These are phyloP conservation scores for Fusarium goolgardi DNA, from an alignment of 2,329 filamentous ascomycete genomes.

Conservation along the genomic window DNA sequence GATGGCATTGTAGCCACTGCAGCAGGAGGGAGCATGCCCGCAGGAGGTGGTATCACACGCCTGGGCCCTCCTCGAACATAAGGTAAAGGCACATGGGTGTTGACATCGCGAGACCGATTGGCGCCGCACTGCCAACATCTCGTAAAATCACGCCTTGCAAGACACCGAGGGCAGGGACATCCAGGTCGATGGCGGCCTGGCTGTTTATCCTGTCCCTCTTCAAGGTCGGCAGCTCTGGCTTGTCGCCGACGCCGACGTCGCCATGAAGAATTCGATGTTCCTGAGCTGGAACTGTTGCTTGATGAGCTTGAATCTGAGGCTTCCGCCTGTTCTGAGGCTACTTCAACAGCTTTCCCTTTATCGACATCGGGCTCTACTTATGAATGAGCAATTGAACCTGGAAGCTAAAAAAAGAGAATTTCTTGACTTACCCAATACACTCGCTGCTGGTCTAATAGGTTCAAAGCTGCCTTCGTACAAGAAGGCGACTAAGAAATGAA, in stretches of 20 bases:
- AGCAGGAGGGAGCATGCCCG: conserved; percentile 5
- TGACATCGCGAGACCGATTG: conserved; percentile 28
- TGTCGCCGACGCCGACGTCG: conserved; percentile 34
- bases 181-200: conserved; percentile 58
- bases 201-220: conserved; percentile 54
- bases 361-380: conserved; percentile 46
- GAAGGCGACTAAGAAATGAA: conserved; percentile 64
- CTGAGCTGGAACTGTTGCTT: conserved; percentile 41
- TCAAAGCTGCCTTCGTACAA: conserved; percentile 61
- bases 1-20: conserved; percentile 4
- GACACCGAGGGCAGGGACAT: conserved; percentile 58
- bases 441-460: conserved; percentile 58
- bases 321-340: conserved; percentile 38
- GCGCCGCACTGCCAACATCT: conserved; percentile 45
- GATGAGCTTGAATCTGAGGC: conserved; percentile 52
- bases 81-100: neutral
- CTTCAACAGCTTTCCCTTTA: conserved; percentile 57
- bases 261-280: conserved; percentile 40
- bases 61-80: conserved; percentile 21
- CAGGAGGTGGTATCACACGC: conserved; percentile 13
- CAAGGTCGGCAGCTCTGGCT: conserved; percentile 7
- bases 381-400: conserved; percentile 15
- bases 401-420: neutral
- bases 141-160: conserved; percentile 32
- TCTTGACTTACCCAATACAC: conserved; percentile 52